Evolutionary conservation across 257 asterid genomes (phyloP).

Genomic region (Solanum habrochaites): DNA sequence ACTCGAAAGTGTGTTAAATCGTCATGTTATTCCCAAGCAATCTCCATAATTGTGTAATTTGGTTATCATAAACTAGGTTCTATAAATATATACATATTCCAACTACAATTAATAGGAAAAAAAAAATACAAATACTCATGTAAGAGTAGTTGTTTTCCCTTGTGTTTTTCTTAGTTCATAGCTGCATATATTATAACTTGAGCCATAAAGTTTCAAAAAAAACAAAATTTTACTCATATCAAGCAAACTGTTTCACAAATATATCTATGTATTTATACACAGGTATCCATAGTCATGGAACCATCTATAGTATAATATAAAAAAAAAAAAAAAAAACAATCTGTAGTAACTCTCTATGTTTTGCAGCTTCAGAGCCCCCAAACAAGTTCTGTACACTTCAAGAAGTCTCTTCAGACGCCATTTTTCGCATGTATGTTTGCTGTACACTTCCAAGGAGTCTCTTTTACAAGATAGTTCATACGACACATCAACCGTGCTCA

Average conservation of each 20-base stretch:
- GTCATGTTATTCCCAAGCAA: background rate
- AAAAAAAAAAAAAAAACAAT: background rate
- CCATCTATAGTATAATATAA: background rate
- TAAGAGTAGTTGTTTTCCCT: background rate
- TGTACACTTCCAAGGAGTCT: background rate
- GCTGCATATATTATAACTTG: background rate
- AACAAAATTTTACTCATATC: background rate
- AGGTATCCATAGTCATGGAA: background rate
- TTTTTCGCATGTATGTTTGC: background rate
- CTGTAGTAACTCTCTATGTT: background rate
- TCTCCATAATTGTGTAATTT: background rate
- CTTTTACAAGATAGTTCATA: background rate
- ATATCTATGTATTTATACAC: background rate
- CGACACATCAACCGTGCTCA: background rate
- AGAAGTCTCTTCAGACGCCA: background rate
- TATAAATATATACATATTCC: background rate
- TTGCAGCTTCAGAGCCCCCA: background rate
- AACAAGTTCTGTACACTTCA: background rate
- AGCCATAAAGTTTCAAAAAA: background rate
- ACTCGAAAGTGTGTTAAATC: background rate
- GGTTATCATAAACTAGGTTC: background rate
- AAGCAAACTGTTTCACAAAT: background rate
- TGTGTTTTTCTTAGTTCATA: background rate
- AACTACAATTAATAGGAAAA: background rate
- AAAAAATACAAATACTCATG: background rate